Base-by-base conservation (phyloP, 2,329 filamentous ascomycete species). In the Trichoderma simmonsii region DNA sequence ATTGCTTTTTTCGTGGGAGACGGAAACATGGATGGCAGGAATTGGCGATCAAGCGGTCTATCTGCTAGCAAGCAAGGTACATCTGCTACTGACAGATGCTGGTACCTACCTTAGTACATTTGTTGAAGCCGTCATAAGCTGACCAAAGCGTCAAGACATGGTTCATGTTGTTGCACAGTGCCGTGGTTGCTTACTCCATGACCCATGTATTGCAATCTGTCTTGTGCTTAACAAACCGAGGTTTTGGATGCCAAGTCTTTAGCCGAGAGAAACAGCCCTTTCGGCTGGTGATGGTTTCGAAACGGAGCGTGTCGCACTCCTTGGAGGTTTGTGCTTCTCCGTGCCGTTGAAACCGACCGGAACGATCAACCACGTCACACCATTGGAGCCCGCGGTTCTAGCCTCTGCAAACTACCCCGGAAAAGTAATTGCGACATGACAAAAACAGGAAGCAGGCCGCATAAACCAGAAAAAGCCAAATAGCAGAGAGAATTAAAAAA, bases 301-400 rank as follows among this genome's bases (percentile, higher is more conserved):
- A 69, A 69, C 66, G 30, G 26, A 32, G 39, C 32, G 66, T 69
- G 66, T 69, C 66, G 66, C 66, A 69, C 56, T 26, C 36, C 14
- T n/a, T 61, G 26, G 21, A 21, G 28, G 30, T 60, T 60, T 30
- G 66, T 43, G 66, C 36, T 51, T 51, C 36, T 51, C 56, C 56
- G 56, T 57, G 43, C 48, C 56, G 56, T 69, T 51, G 66, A 69
- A 69, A 69, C 66, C 56, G 56, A 61, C 56, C 66, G 65, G 65
- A 70, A 12, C 57, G 67, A 63, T 63, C 67, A 48, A 51, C 59
- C 54, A 65, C 61, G 36, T 71, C 61, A 65, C 70, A 65, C 48
- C 70, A 71, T 65, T n/a, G 21, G 28, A 34, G 30, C n/a, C 43
- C 43, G 62, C 62, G 36, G 43, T 32, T 60, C 28, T 32, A 26